These are phyloP conservation scores for Termitomyces sp. DNA, from an alignment of 768 basidiomycete species.

Conservation along the genomic window DNA sequence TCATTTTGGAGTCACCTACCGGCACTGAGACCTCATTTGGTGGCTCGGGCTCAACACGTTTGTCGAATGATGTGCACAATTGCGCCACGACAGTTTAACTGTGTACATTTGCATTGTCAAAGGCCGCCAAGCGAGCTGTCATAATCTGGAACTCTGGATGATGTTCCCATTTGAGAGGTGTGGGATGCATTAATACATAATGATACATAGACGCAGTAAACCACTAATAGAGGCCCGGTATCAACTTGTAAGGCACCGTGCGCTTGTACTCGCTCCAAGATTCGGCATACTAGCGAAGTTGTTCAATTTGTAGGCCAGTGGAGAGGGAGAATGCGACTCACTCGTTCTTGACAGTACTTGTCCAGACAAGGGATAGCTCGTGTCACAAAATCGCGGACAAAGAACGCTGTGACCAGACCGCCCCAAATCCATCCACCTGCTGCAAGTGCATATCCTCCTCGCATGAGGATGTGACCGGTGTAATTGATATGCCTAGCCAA, in stretches of 20 bases:
- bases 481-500: slow-evolving; percentile 27
- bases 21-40: neutral
- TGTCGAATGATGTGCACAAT: neutral
- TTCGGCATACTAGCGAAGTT: slow-evolving; percentile 1
- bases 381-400: slow-evolving; percentile 8
- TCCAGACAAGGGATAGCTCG: slow-evolving; percentile 10
- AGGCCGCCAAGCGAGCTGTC: neutral
- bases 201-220: neutral
- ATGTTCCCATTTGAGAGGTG: neutral
- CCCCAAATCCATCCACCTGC: slow-evolving; percentile 14
- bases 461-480: slow-evolving; percentile 24
- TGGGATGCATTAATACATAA: neutral
- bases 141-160: neutral
- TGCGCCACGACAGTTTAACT: neutral
- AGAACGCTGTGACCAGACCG: slow-evolving; percentile 3
- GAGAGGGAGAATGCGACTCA: neutral
- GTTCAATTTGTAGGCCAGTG: neutral
- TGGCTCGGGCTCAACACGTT: neutral
- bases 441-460: slow-evolving; percentile 21
- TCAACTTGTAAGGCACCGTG: slow-evolving; percentile 7
- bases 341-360: slow-evolving; percentile 12
- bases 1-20: too few relatives aligned
- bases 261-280: slow-evolving; percentile 10
- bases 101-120: too few relatives aligned
- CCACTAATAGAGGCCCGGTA: slow-evolving; percentile 7